Conservation (phyloP, 1,284 basidiomycete species). For the Marasmius tenuissimus region DNA sequence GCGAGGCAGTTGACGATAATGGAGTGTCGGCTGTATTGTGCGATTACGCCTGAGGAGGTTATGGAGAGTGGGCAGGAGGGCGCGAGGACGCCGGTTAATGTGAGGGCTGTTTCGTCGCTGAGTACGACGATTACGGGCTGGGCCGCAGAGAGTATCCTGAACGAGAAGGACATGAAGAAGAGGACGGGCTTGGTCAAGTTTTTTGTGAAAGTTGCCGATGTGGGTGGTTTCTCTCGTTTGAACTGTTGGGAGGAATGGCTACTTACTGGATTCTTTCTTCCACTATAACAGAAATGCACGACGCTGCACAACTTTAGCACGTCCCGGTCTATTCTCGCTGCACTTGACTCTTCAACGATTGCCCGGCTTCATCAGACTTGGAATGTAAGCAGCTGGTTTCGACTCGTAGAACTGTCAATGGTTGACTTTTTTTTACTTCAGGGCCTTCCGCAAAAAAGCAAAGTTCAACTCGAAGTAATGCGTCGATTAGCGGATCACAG, state of each 20-base stretch:
- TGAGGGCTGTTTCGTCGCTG: slow-evolving; percentile 83
- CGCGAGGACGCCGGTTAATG: slow-evolving; percentile 62
- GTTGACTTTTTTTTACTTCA: slow-evolving; percentile 32
- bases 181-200: slow-evolving; percentile 87
- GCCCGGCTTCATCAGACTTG: slow-evolving; percentile 90
- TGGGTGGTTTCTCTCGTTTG: slow-evolving; percentile 42
- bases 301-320: slow-evolving; percentile 90
- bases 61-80: slow-evolving; percentile 60
- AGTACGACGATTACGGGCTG: slow-evolving; percentile 94
- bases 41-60: slow-evolving; percentile 85
- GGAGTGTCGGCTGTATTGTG: slow-evolving; percentile 86
- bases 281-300: slow-evolving; percentile 71
- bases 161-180: slow-evolving; percentile 88
- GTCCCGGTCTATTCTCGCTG: slow-evolving; percentile 89
- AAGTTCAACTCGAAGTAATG: slow-evolving; percentile 75
- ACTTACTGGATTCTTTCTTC: slow-evolving; percentile 18
- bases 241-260: slow-evolving; percentile 28
- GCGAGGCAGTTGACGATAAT: slow-evolving; percentile 95
- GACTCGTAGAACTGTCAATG: neutral
- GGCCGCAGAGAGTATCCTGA: slow-evolving; percentile 92
- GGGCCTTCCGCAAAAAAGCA: slow-evolving; percentile 86
- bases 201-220: slow-evolving; percentile 95
- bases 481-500: slow-evolving; percentile 87
- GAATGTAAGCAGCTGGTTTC: slow-evolving; percentile 55
- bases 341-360: slow-evolving; percentile 93